These are phyloP conservation scores for Colletotrichum filicis DNA, from an alignment of 2,329 filamentous ascomycete species.

Conservation along the genomic window DNA sequence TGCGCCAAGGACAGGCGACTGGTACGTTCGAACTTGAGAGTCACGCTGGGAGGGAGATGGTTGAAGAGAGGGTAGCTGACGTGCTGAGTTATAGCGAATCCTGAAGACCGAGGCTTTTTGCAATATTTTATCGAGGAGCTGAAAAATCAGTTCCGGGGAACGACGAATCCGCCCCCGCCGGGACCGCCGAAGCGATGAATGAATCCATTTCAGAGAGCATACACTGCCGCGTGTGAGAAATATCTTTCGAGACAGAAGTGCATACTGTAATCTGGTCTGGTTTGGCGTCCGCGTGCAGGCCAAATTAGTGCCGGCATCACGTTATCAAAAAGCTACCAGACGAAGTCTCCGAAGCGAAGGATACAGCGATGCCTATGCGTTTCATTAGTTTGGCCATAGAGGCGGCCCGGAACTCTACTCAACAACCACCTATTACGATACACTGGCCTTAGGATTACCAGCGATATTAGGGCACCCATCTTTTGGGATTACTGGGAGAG, in stretches of 20 bases:
- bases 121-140: conserved; percentile 63
- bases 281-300: too few species aligned
- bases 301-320: too few species aligned
- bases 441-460: not conserved
- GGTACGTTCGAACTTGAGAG: conserved; percentile 43
- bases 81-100: not conserved
- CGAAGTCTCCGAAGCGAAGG: not conserved
- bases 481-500: not conserved
- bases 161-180: conserved; percentile 48
- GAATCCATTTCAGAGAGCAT: not conserved
- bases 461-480: not conserved
- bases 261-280: too few species aligned
- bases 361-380: too few species aligned
- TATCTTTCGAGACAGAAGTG: not conserved
- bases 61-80: not conserved
- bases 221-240: too few species aligned
- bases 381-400: too few species aligned
- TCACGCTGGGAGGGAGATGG: too few species aligned
- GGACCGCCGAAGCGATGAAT: conserved; percentile 37
- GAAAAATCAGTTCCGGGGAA: conserved; percentile 60
- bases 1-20: conserved; percentile 64
- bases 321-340: too few species aligned
- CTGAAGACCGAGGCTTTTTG: conserved; percentile 24
- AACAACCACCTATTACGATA: not conserved
- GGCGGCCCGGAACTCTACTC: not conserved